phyloP scores from a whole-genome alignment of 345 rosid species.

The Moricandia arvensis region DNA sequence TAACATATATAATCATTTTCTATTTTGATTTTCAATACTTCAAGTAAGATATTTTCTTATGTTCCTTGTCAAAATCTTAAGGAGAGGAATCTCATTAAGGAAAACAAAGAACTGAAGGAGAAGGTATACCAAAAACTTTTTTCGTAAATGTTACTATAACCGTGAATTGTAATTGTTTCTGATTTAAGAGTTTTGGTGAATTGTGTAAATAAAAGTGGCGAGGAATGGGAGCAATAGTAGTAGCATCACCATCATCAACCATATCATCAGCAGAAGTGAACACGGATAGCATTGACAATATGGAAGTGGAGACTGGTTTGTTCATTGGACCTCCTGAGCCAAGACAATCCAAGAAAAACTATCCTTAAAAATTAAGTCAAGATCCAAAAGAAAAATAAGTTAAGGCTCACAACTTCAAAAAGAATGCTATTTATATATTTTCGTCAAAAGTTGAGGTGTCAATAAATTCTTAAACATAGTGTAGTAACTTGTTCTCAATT shows the following conservation, averaged over 20 bases:
- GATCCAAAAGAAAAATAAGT: not conserved
- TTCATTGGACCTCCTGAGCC: slow-evolving; percentile 67
- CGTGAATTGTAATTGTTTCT: not conserved
- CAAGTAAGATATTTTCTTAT: not conserved
- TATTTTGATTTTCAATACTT: not conserved
- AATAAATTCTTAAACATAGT: slow-evolving; percentile 8
- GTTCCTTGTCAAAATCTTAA: slow-evolving; percentile 32
- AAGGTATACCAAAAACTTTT: slow-evolving; percentile 39
- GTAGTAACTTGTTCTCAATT: not conserved
- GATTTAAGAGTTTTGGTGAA: slow-evolving; percentile 7
- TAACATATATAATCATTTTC: not conserved
- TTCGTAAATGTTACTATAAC: not conserved
- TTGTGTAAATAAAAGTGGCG: slow-evolving; percentile 24
- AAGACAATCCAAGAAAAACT: slow-evolving; percentile 20
- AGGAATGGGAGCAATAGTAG: slow-evolving; percentile 25
- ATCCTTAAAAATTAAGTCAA: not conserved
- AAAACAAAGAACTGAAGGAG: slow-evolving; percentile 51
- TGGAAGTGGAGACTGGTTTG: slow-evolving; percentile 65
- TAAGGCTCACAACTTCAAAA: slow-evolving; percentile 3
- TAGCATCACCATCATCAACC: slow-evolving; percentile 13
- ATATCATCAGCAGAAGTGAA: slow-evolving; percentile 22
- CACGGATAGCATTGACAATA: slow-evolving; percentile 20
- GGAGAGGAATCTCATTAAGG: slow-evolving; percentile 56
- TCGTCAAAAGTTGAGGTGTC: not conserved
- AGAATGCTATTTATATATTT: not conserved